Conservation (phyloP, 140 eudicot genomes). For the Oenanthe javanica region DNA sequence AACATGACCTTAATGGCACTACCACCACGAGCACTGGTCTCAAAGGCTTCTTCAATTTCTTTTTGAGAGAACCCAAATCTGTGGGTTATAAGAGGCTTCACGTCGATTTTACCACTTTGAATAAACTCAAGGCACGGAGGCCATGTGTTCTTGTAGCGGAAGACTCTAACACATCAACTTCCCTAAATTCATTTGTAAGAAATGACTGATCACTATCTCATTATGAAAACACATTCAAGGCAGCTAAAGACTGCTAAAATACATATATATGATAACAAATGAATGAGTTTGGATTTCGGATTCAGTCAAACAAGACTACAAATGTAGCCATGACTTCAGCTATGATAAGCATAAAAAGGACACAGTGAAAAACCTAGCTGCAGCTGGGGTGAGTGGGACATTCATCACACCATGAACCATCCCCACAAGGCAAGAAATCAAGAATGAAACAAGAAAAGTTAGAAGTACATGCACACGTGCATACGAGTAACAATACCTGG, state of each 20-base stretch:
- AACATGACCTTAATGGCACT: conserved; percentile 66
- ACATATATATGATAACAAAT: neutral
- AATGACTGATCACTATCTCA: neutral
- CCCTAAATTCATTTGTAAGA: conserved; percentile 12
- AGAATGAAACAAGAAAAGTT: neutral
- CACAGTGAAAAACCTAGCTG: conserved; percentile 40
- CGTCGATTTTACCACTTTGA: conserved; percentile 49
- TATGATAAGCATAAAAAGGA: neutral
- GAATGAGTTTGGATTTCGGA: neutral
- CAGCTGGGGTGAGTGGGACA: conserved; percentile 70
- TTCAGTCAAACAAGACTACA: neutral
- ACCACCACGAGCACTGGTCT: conserved; percentile 57
- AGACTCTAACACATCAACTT: conserved; percentile 57
- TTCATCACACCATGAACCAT: conserved; percentile 67
- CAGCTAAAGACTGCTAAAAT: neutral
- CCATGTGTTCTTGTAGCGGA: conserved; percentile 73
- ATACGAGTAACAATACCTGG: conserved; percentile 24
- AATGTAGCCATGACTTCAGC: neutral
- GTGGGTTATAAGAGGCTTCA: conserved; percentile 59
- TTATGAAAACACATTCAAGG: neutral
- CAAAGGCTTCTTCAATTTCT: conserved; percentile 59
- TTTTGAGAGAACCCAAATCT: conserved; percentile 51
- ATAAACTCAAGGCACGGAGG: conserved; percentile 55
- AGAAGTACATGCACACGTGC: neutral
- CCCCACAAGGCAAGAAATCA: conserved; percentile 47